These are phyloP conservation scores for Escallonia herrerae DNA, from an alignment of 129 eudicot genomes.

Conservation along the genomic window DNA sequence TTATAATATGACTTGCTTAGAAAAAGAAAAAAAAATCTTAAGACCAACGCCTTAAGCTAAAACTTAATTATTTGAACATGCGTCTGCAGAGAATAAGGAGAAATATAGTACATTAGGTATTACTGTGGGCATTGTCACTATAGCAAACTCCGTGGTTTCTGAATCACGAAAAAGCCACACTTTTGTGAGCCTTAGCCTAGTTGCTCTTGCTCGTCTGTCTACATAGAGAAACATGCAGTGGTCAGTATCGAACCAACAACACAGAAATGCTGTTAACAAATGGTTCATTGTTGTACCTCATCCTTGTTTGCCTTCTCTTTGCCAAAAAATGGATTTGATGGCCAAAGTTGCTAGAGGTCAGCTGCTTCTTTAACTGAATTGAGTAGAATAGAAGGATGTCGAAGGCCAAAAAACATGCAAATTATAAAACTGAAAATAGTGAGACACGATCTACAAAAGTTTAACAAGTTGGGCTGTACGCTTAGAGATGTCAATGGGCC, in stretches of 20 bases:
- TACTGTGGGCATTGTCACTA: slow-evolving; percentile 75
- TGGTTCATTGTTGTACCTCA: slow-evolving; percentile 29
- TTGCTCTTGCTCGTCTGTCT: slow-evolving; percentile 49
- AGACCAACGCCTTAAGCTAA: too few relatives aligned
- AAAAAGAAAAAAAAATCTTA: too few relatives aligned
- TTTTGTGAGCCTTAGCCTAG: slow-evolving; percentile 48
- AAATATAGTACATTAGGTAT: neutral
- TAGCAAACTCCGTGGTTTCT: slow-evolving; percentile 49
- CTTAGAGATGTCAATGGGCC: too few relatives aligned
- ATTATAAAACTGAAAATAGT: too few relatives aligned
- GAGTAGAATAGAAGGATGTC: neutral
- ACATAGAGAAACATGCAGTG: slow-evolving; percentile 8
- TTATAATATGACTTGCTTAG: too few relatives aligned
- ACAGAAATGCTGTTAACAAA: neutral
- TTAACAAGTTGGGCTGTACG: too few relatives aligned
- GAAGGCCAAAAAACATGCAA: neutral
- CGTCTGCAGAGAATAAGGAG: neutral
- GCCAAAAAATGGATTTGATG: slow-evolving; percentile 46
- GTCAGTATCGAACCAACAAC: neutral
- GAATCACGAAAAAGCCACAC: slow-evolving; percentile 64
- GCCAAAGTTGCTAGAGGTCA: slow-evolving; percentile 50
- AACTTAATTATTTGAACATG: too few relatives aligned
- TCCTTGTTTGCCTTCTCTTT: slow-evolving; percentile 27
- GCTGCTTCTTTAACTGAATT: slow-evolving; percentile 41
- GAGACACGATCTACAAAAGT: neutral